Conservation (phyloP, 179 eudicot species). For the Beta corolliflora region DNA sequence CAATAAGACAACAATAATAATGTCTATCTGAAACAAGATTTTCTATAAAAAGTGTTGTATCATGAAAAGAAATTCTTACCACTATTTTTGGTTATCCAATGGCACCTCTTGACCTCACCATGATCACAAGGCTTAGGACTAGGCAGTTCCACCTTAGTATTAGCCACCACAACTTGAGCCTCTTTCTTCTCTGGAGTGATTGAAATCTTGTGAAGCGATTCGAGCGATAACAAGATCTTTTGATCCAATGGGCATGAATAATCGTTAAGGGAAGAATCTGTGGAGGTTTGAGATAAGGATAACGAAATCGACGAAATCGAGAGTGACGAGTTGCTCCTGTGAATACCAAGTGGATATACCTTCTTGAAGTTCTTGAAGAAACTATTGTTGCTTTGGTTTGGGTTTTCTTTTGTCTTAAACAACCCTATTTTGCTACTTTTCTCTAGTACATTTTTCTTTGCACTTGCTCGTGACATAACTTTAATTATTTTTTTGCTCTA, state of each 20-base stretch:
- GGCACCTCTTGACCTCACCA: constrained; percentile 65
- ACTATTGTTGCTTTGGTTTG: constrained; percentile 34
- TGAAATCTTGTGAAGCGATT: constrained; percentile 29
- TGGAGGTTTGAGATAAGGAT: constrained; percentile 68
- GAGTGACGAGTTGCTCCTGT: constrained; percentile 61
- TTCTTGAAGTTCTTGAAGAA: constrained; percentile 70
- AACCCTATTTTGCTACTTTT: constrained; percentile 45
- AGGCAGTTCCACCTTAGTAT: not conserved
- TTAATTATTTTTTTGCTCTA: not conserved
- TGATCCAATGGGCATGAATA: constrained; percentile 60
- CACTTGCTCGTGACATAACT: constrained; percentile 58
- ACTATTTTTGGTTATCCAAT: constrained; percentile 86
- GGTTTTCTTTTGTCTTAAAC: constrained; percentile 46
- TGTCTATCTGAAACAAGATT: no score
- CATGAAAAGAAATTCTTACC: constrained; percentile 46
- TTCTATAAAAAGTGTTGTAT: no score
- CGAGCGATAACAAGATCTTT: constrained; percentile 59
- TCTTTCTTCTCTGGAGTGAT: constrained; percentile 36
- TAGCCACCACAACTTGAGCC: constrained; percentile 19
- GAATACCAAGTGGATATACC: constrained; percentile 74
- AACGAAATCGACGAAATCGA: constrained; percentile 74
- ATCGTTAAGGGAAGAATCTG: constrained; percentile 63
- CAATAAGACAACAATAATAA: no score
- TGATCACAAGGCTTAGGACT: constrained; percentile 22
- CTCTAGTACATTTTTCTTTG: constrained; percentile 52